Evolutionary conservation across 2,329 filamentous ascomycete genomes (phyloP), one percentile per base, ranked within the genome.

Genomic region (Orbilia ellipsospora): DNA sequence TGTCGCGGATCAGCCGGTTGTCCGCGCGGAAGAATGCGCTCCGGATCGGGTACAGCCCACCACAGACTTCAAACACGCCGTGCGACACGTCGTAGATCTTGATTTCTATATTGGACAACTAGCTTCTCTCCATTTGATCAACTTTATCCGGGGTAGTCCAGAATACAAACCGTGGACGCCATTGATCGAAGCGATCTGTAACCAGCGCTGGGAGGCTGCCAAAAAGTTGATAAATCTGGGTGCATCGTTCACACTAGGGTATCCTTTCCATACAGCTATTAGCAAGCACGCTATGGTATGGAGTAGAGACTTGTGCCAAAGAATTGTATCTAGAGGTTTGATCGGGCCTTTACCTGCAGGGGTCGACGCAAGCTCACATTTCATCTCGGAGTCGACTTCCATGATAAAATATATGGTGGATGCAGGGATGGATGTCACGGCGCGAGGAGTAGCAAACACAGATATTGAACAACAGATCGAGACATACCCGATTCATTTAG

Each of bases 131-230:
- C 16, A 10, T 2, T 36, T 72, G 7, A 60, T 72, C 51, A 72
- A 72, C 36, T 64, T 59, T 52, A 72, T 72, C n/a, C 54, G 54
- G 4, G 67, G 67, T 0, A 40, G 59, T 28, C 67, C 60, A n/a
- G 55, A 57, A n/a, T 60, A 51, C 23, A 72, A 61, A 51, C 67
- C 67, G 1, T 64, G 59, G 60, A 72, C 67, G 5, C 67, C 67
- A 8, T 28, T 72, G 4, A 64, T 72, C 5, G 60, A 72, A n/a
- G 31, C 60, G 1, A 60, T 72, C 3, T 64, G 67, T 16, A 64
- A 72, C 23, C 67, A 72, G 40, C 52, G 67, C 1, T 72, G 40
- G 36, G 59, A 64, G 1, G 67, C 54, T 18, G 67, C 67, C 5
- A 72, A 45, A 31, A 16, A 16, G n/a, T 31, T 72, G 2, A 64